A percentile compares a stretch with the other conserved stretches of the same genome.
Conservation (phyloP, 192 early-diverging fungal genomes). For the Backusella parvicylindrica region DNA sequence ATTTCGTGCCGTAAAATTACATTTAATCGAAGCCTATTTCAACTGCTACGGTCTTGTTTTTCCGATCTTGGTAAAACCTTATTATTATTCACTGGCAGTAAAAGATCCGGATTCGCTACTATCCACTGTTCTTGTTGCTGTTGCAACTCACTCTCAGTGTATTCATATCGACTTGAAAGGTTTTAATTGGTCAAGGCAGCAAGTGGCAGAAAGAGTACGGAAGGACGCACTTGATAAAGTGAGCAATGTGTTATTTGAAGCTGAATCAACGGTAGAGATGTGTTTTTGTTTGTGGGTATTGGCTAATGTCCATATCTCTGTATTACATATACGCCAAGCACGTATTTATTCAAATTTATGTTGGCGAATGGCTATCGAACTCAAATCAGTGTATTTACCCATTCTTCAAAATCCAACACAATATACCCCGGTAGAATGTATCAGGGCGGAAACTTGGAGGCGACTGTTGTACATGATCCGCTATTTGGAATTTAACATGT, state of each 20-base stretch:
- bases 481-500: slow-evolving; percentile 13
- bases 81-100: neutral
- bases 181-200: neutral
- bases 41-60: neutral
- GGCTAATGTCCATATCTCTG: neutral
- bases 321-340: slow-evolving; percentile 10
- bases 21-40: neutral
- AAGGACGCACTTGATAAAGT: neutral
- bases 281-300: neutral
- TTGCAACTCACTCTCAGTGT: slow-evolving; percentile 3
- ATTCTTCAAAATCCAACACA: neutral
- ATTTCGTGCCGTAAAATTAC: neutral
- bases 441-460: slow-evolving; percentile 21
- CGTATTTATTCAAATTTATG: neutral
- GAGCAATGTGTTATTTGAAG: slow-evolving; percentile 13
- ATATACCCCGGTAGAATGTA: neutral
- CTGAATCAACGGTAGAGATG: slow-evolving; percentile 5
- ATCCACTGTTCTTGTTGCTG: neutral
- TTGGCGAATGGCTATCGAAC: slow-evolving; percentile 19
- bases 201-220: neutral
- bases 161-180: neutral
- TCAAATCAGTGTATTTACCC: slow-evolving; percentile 13
- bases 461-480: slow-evolving; percentile 19
- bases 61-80: neutral
- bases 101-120: slow-evolving; percentile 10